Evolutionary conservation across 257 asterid genomes (phyloP).

Genomic region (Sherardia arvensis): DNA sequence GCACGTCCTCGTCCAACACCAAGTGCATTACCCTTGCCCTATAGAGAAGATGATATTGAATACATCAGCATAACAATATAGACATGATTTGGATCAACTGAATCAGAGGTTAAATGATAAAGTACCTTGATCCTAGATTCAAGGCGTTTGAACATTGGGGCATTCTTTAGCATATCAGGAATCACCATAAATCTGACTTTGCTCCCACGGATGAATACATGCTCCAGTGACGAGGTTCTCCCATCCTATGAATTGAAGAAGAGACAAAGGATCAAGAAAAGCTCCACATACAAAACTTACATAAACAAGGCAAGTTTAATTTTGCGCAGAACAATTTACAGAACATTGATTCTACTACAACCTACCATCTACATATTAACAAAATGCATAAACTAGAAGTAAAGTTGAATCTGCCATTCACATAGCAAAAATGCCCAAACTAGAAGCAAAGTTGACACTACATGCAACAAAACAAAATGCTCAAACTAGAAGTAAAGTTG

Average conservation of each 20-base stretch:
- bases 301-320: too few species aligned
- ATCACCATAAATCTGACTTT: slow-evolving; percentile 99
- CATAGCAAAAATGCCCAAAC: neutral
- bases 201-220: slow-evolving; percentile 95
- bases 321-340: neutral
- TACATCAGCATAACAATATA: slow-evolving; percentile 14
- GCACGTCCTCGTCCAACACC: slow-evolving; percentile 99
- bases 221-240: slow-evolving; percentile 85
- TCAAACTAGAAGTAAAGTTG: neutral
- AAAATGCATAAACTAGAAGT: too few species aligned
- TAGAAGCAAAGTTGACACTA: too few species aligned
- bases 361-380: too few species aligned
- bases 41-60: slow-evolving; percentile 17
- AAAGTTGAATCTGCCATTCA: neutral
- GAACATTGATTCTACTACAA: too few species aligned
- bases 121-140: slow-evolving; percentile 93
- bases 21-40: slow-evolving; percentile 93
- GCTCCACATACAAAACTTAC: neutral
- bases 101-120: slow-evolving; percentile 3
- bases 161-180: slow-evolving; percentile 98
- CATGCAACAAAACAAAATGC: too few species aligned
- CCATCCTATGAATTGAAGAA: slow-evolving; percentile 54
- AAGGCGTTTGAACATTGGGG: slow-evolving; percentile 95
- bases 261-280: neutral
- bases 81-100: neutral